Percentiles rank a stretch among this genome's conserved stretches.
phyloP scores from a whole-genome alignment of 371 early-diverging fungal species.

The Mortierella sp. region DNA sequence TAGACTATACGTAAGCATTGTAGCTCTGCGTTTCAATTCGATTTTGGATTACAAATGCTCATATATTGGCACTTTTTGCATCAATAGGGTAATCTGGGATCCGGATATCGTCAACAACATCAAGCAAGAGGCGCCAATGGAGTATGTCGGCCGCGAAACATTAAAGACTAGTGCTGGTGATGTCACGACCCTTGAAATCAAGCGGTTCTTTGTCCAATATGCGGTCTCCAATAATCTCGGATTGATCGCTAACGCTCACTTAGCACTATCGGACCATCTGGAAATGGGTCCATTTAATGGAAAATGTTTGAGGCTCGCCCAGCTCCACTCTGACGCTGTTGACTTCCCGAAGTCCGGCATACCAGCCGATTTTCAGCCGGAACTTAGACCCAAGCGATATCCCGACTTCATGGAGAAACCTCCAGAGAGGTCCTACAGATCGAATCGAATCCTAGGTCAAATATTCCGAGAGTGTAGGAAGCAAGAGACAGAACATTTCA shows the following conservation, averaged over 20 bases:
- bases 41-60: background rate
- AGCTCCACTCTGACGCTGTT: constrained; percentile 75
- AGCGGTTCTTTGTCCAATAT: constrained; percentile 82
- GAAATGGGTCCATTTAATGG: constrained; percentile 63
- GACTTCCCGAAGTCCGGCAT: constrained; percentile 82
- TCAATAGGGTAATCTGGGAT: constrained; percentile 77
- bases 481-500: constrained; percentile 14
- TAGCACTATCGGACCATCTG: constrained; percentile 75
- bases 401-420: constrained; percentile 90
- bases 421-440: constrained; percentile 66
- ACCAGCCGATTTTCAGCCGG: constrained; percentile 61
- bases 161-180: constrained; percentile 57
- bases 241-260: constrained; percentile 80
- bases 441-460: constrained; percentile 71
- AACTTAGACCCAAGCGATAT: constrained; percentile 63
- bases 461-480: constrained; percentile 68
- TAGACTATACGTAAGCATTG: constrained; percentile 18
- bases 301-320: constrained; percentile 73
- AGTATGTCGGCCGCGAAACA: constrained; percentile 63
- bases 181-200: constrained; percentile 68
- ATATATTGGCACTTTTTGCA: background rate
- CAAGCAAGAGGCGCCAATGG: constrained; percentile 68
- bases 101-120: constrained; percentile 65
- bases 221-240: constrained; percentile 83
- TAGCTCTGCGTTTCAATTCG: background rate